Evolutionary conservation across 257 asterid species (phyloP).

Genomic region (Thymus mandschuricus): DNA sequence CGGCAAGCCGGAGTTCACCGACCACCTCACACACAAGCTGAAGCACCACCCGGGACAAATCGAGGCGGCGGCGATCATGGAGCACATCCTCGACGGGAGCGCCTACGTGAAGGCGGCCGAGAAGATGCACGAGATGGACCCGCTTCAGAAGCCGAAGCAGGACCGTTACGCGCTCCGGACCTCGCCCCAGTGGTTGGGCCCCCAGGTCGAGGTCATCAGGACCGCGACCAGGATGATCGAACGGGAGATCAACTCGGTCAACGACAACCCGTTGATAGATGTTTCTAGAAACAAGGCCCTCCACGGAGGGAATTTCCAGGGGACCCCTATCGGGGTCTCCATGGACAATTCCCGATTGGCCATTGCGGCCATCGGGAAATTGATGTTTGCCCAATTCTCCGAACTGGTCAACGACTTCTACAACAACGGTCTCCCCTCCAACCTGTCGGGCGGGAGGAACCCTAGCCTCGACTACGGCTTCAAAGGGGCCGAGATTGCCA

Average conservation of each 20-base stretch:
- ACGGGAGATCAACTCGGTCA: slow-evolving; percentile 59
- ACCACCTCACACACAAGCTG: slow-evolving; percentile 55
- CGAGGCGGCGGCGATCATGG: slow-evolving; percentile 69
- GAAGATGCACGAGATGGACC: slow-evolving; percentile 55
- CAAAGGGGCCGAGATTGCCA: slow-evolving; percentile 58
- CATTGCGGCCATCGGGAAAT: slow-evolving; percentile 48
- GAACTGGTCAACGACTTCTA: slow-evolving; percentile 62
- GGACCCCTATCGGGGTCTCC: slow-evolving; percentile 59
- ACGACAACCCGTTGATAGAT: slow-evolving; percentile 61
- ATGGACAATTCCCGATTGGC: slow-evolving; percentile 58
- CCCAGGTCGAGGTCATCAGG: slow-evolving; percentile 59
- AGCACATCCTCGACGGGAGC: slow-evolving; percentile 59
- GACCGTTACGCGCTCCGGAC: slow-evolving; percentile 60
- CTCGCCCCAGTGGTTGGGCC: slow-evolving; percentile 67
- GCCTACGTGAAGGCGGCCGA: slow-evolving; percentile 49
- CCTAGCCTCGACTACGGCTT: slow-evolving; percentile 65
- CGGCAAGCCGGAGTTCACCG: slow-evolving; percentile 60
- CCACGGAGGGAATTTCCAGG: slow-evolving; percentile 67
- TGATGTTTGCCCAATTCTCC: slow-evolving; percentile 58
- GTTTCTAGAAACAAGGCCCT: slow-evolving; percentile 60
- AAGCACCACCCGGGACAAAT: slow-evolving; percentile 68
- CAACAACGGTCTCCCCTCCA: slow-evolving; percentile 64
- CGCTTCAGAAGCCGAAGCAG: slow-evolving; percentile 56
- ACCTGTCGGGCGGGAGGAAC: slow-evolving; percentile 58
- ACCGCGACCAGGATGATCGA: slow-evolving; percentile 55